Base-by-base conservation (phyloP, 805 yeast genomes). In the Candida hispaniensis region DNA sequence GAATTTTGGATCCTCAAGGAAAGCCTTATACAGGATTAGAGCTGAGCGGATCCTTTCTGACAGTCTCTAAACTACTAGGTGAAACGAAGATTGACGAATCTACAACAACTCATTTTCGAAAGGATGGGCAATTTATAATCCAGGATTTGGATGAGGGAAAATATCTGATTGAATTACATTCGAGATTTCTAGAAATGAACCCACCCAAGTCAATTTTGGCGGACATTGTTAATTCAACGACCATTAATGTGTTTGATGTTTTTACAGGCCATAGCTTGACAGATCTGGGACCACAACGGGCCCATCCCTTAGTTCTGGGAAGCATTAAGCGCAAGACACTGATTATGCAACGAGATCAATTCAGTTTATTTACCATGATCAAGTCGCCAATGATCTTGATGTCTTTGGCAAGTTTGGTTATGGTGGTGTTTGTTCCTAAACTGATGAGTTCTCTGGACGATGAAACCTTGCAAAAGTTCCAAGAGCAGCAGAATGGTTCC, bases 331-430 rank as follows among this genome's bases (percentile, higher is more conserved):
- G 51, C 19, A 46, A 48, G 4, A 39, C 42, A 6, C 59, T 56
- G 33, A 29, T 44, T 9, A 34, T 46, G 18, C 33, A 26, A 12
- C 45, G 58, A 8, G 52, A 51, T 16, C 45, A 43, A 14, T 53
- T 53, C 41, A 51, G 54, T 24, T 27, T 56, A 8, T 26, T 50
- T 22, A 39, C 40, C 18, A 50, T 58, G 46, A 19, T 59, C 43
- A 48, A 47, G 42, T 50, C 49, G 38, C 62, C 63, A 7, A 56
- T 56, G 50, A 56, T 59, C 42, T 41, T 55, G 21, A 39, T 59
- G 44, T 44, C 55, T 8, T 29, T 59, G 16, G 52, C 38, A 1
- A 47, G 59, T 7, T 41, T 59, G 30, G 50, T 45, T 7, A 40
- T 56, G 41, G 59, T 58, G 12, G 43, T 55, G 10, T 48, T 46